phyloP scores from a whole-genome alignment of 257 asterid genomes.

The Scutellaria baicalensis region DNA sequence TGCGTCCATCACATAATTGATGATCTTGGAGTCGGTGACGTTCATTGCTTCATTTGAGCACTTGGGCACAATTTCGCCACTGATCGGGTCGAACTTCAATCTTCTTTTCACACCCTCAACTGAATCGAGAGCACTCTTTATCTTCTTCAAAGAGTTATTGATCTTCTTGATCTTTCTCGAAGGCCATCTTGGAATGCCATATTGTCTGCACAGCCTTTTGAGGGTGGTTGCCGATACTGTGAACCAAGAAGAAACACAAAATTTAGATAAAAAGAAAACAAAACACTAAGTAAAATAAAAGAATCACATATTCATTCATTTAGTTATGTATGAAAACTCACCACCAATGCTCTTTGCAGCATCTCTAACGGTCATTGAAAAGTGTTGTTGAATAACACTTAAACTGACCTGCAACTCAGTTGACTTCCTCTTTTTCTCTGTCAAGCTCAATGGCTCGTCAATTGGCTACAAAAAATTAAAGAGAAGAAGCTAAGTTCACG shows the following conservation, averaged over 20 bases:
- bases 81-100: slow-evolving; percentile 43
- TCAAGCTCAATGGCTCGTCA: slow-evolving; percentile 25
- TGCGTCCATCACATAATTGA: not conserved
- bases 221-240: slow-evolving; percentile 81
- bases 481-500: too few relatives aligned
- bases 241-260: not conserved
- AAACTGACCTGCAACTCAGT: slow-evolving; percentile 72
- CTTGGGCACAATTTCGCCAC: slow-evolving; percentile 36
- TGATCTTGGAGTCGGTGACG: too few relatives aligned
- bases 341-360: slow-evolving; percentile 92
- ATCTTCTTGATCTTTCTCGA: slow-evolving; percentile 75
- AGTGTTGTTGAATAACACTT: slow-evolving; percentile 71
- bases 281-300: too few relatives aligned
- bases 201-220: slow-evolving; percentile 69
- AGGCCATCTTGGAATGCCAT: slow-evolving; percentile 84
- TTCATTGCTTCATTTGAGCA: not conserved
- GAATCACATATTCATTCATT: not conserved
- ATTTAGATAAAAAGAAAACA: not conserved
- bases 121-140: slow-evolving; percentile 56
- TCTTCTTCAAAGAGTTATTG: slow-evolving; percentile 57
- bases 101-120: slow-evolving; percentile 68
- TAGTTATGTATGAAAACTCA: too few relatives aligned
- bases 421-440: slow-evolving; percentile 48
- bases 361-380: slow-evolving; percentile 82
- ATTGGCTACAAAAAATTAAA: slow-evolving; percentile 22